Conservation (phyloP, 257 asterid genomes). For the Solanum pennellii region DNA sequence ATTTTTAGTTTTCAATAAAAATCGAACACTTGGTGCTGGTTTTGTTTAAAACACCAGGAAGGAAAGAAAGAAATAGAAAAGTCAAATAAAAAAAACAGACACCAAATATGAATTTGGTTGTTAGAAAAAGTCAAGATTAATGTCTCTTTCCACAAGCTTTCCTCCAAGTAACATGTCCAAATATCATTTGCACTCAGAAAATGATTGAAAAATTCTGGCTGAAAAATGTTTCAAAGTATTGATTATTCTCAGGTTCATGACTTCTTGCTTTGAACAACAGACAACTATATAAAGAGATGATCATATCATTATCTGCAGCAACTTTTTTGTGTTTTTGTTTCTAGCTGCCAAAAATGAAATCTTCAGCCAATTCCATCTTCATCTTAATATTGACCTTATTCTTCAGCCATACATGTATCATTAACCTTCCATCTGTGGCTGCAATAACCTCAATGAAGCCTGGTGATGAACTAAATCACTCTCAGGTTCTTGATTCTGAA, state of each 20-base stretch:
- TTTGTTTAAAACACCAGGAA: slow-evolving; percentile 16
- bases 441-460: neutral
- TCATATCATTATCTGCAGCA: neutral
- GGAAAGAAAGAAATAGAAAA: neutral
- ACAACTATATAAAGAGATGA: neutral
- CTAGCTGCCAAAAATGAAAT: neutral
- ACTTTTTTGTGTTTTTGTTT: neutral
- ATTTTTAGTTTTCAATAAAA: neutral
- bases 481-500: neutral
- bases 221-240: neutral
- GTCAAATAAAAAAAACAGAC: neutral
- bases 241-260: neutral
- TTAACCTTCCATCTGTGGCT: neutral
- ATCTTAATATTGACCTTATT: neutral
- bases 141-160: neutral
- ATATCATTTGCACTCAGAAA: neutral
- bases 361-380: neutral
- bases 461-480: neutral
- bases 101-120: neutral
- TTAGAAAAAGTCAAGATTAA: neutral
- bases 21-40: neutral
- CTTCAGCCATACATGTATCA: neutral
- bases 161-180: neutral
- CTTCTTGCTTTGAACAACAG: neutral
- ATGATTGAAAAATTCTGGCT: neutral